Base-by-base conservation (phyloP, 2,329 filamentous ascomycete species). In the Orbilia quercus region DNA sequence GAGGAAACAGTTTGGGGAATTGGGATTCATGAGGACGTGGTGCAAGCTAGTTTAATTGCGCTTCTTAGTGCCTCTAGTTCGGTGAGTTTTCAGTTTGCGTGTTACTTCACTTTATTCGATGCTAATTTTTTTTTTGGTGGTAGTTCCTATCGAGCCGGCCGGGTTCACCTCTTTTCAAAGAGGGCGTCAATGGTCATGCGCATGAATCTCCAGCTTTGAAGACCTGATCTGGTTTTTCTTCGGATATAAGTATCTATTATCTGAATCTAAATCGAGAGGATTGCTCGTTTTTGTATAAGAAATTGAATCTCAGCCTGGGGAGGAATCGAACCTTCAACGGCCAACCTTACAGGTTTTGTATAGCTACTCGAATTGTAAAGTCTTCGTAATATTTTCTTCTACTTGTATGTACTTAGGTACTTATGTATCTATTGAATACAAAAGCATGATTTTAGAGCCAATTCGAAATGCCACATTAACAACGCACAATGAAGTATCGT, bases 21-120 rank as follows among this genome's bases (percentile, higher is more conserved):
- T 5, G 92, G 91, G 34, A 91, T 97, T 77, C 91, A 97, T 80
- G 90, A 94, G 80, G 94, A 96, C 83, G 91, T 96, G 73, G 91
- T 96, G 18, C 91, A 96, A 81, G 92, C 91, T 78, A 93, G 90
- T 80, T 85, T 97, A 79, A 90, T 92, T 80, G 93, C 93, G 67
- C 84, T 96, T 77, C 83, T 96, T 80, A 90, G 89, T 77, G 93
- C 92, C 54, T 92, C 93, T 60, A 91, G 88, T 80, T 94, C 90
- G 79, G 92, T 96, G 84, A 86, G 90, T 85, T 9, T 28, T 14
- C 72, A 67, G 54, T 51, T 67, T 31, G 28, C 2, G 42, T 7
- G 36, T 53, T 1, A 45, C 50, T 59, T 22, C 18, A 25, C n/a
- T 47, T 38, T 40, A 57, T 57, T n/a, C n/a, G 18, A 18, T 22